phyloP scores from a whole-genome alignment of 768 basidiomycete genomes.

The Boletus patriciae region DNA sequence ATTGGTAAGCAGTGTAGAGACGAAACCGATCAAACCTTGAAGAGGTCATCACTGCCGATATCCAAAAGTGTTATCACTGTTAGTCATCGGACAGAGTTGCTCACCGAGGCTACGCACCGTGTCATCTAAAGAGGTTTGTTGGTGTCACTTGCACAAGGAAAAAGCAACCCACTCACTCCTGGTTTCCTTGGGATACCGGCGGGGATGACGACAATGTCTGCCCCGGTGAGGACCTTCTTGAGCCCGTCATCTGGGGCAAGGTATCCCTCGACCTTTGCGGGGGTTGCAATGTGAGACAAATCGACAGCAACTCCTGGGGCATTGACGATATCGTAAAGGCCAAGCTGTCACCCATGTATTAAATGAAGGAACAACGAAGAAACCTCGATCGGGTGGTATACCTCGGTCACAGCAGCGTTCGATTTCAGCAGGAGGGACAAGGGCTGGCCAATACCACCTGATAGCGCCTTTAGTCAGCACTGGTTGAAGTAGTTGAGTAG shows the following conservation, averaged over 20 bases:
- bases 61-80: neutral
- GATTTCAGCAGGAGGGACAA: conserved; percentile 88
- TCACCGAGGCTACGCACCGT: conserved; percentile 36
- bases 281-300: conserved; percentile 89
- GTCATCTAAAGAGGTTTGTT: conserved; percentile 43
- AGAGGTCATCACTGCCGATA: conserved; percentile 78
- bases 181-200: conserved; percentile 97
- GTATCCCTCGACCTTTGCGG: conserved; percentile 81
- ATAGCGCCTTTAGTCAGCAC: conserved; percentile 2
- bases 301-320: conserved; percentile 97
- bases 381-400: conserved; percentile 27
- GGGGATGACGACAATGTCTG: conserved; percentile 91
- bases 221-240: conserved; percentile 78
- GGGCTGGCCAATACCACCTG: conserved; percentile 97
- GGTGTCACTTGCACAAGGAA: neutral
- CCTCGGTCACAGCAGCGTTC: conserved; percentile 79
- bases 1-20: neutral
- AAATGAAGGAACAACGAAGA: conserved; percentile 1
- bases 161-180: conserved; percentile 55
- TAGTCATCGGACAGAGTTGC: conserved; percentile 7
- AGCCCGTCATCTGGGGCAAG: conserved; percentile 79
- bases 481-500: neutral
- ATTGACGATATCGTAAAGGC: conserved; percentile 94
- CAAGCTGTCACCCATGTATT: conserved; percentile 50
- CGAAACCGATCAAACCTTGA: conserved; percentile 64